Base-by-base conservation (phyloP, 2,329 filamentous ascomycete genomes). In the Drechslera avenae region DNA sequence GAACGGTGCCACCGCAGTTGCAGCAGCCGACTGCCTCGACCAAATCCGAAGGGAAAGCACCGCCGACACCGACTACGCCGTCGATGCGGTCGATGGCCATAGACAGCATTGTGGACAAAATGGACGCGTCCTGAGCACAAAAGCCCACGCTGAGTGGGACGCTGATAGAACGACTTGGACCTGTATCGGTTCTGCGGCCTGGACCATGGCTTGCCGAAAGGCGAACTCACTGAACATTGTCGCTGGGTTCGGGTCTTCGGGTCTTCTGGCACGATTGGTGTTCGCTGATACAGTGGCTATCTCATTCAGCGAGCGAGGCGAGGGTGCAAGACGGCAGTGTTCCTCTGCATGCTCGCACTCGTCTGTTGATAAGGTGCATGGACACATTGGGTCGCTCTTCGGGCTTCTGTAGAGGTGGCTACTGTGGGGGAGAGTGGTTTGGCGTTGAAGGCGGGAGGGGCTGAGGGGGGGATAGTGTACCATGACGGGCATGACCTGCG, bases 71-170 rank as follows among this genome's bases (percentile, higher is more conserved):
- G 33, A 72, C 69, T 9, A 73, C 71, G 6, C 71, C 71, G 4
- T 73, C 71, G 13, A 72, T 62, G 17, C 64, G 69, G 39, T 69
- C 69, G 6, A 73, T 73, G 71, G 69, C 71, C 10, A 73, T 73
- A 42, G 71, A 73, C 34, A 73, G 71, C 49, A 73, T 73, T 44
- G 71, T 73, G 42, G 71, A 73, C 43, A 71, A 73, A 50, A 62
- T 72, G 47, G 62, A 73, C 36, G 67, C 68, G 8, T 65, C 63
- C 32, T 73, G 66, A 68, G 39, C 46, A 14, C 28, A 18, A n/a
- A 19, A 23, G n/a, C 36, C 23, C 34, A 43, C 34, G 26, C 17
- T 40, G 39, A 50, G 35, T 14, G 39, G 36, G 12, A 21, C 26
- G 31, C 35, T 40, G 31, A 31, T 26, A 26, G 10, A 21, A 39